phyloP scores from a whole-genome alignment of 495 filamentous ascomycete genomes.

The Neurospora terricola region DNA sequence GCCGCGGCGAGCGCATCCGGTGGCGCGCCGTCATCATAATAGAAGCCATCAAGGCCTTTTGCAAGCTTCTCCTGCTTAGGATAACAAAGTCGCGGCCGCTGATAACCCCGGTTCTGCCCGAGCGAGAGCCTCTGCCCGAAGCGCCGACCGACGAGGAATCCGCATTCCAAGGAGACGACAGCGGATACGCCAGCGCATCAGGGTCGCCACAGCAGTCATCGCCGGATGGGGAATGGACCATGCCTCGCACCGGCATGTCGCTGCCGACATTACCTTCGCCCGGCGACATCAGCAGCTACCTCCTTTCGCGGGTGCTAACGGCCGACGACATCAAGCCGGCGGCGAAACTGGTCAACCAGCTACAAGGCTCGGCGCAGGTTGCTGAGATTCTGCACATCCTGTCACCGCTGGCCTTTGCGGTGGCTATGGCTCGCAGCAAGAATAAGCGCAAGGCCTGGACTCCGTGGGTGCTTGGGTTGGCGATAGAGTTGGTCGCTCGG shows the following conservation, averaged over 20 bases:
- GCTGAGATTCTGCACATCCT: conserved; percentile 89
- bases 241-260: conserved; percentile 83
- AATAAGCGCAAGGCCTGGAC: conserved; percentile 60
- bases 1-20: conserved; percentile 66
- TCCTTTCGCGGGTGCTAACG: conserved; percentile 84
- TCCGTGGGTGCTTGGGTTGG: conserved; percentile 84
- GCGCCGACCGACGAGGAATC: conserved; percentile 32
- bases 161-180: background rate
- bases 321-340: conserved; percentile 95
- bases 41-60: conserved; percentile 79
- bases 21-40: conserved; percentile 88
- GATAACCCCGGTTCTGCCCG: conserved; percentile 74
- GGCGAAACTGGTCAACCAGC: conserved; percentile 64
- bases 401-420: conserved; percentile 77
- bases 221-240: conserved; percentile 61
- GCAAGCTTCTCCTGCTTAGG: conserved; percentile 69
- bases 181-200: conserved; percentile 1
- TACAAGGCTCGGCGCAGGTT: conserved; percentile 59
- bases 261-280: conserved; percentile 73
- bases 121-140: conserved; percentile 63
- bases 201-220: background rate
- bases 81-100: conserved; percentile 80
- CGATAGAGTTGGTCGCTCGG: conserved; percentile 76
- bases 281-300: conserved; percentile 70
- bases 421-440: conserved; percentile 62